Conservation (phyloP, 768 basidiomycete species). For the Cyathus striatus region DNA sequence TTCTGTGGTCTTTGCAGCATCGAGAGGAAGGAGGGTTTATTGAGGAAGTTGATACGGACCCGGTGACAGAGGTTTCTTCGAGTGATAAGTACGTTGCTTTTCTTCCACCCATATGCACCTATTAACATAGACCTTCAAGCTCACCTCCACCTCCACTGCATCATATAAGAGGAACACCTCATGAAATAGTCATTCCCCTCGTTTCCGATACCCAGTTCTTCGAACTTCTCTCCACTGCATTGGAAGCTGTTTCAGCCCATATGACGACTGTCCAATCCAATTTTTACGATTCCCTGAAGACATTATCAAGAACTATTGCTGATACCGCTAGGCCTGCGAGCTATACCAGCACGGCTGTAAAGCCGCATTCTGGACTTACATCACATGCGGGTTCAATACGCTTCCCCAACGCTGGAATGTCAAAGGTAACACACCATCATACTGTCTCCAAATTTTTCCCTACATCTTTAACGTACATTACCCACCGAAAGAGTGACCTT, state of each 20-base stretch:
- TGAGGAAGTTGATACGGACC: conserved; percentile 16
- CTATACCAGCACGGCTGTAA: conserved; percentile 28
- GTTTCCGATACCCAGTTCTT: conserved; percentile 81
- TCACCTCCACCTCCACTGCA: conserved; percentile 1
- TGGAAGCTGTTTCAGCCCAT: conserved; percentile 49
- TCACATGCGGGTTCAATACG: conserved; percentile 30
- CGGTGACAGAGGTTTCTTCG: too few species aligned
- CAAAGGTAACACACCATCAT: conserved; percentile 16
- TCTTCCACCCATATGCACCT: too few species aligned
- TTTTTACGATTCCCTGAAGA: conserved; percentile 37
- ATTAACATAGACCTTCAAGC: too few species aligned
- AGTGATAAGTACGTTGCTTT: too few species aligned
- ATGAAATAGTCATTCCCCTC: conserved; percentile 73
- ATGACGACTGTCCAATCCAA: conserved; percentile 43
- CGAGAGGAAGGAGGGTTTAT: conserved; percentile 4
- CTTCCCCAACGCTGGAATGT: conserved; percentile 13
- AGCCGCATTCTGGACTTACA: conserved; percentile 38
- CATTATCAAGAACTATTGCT: conserved; percentile 32
- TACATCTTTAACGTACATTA: neutral
- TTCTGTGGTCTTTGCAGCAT: conserved; percentile 2
- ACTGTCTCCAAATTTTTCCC: neutral
- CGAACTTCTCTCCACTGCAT: conserved; percentile 56
- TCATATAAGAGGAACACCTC: too few species aligned
- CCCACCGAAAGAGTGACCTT: conserved; percentile 51
- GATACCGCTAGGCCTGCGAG: conserved; percentile 34